Percentiles rank a stretch among this genome's conserved stretches.
phyloP scores from a whole-genome alignment of 495 filamentous ascomycete species.

The Lasiosphaeria ovina region DNA sequence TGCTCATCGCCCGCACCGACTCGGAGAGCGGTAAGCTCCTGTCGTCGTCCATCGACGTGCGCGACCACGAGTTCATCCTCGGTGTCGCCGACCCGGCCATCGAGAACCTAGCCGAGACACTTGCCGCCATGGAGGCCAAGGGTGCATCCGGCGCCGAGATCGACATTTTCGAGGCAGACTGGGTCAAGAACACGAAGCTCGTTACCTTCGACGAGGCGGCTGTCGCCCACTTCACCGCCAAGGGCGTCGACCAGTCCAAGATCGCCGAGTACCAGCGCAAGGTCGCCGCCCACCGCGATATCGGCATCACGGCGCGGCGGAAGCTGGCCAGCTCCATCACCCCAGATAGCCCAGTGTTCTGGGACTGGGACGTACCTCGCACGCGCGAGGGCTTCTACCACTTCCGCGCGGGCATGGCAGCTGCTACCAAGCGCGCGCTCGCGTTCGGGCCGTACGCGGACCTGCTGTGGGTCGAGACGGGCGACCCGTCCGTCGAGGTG shows the following conservation, averaged over 20 bases:
- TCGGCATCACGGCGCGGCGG: conserved; percentile 73
- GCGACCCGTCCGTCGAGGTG: conserved; percentile 76
- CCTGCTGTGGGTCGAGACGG: conserved; percentile 96
- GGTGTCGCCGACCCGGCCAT: conserved; percentile 70
- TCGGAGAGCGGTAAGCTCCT: conserved; percentile 89
- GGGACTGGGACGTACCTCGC: conserved; percentile 88
- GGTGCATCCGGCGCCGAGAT: conserved; percentile 79
- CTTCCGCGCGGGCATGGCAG: conserved; percentile 81
- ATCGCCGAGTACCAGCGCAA: conserved; percentile 64
- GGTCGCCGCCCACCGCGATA: conserved; percentile 61
- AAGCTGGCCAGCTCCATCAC: conserved; percentile 63
- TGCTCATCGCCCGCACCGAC: conserved; percentile 92
- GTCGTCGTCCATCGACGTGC: conserved; percentile 83
- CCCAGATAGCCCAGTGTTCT: conserved; percentile 57
- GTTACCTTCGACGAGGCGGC: conserved; percentile 92
- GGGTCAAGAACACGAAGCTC: conserved; percentile 84
- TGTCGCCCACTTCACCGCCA: conserved; percentile 64
- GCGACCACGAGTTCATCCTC: conserved; percentile 95
- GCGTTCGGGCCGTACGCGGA: conserved; percentile 91
- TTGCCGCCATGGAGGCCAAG: conserved; percentile 83
- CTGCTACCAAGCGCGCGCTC: conserved; percentile 89
- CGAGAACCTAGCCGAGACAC: conserved; percentile 77
- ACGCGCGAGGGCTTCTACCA: conserved; percentile 97
- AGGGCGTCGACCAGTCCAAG: conserved; percentile 57
- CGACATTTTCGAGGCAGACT: conserved; percentile 79